Evolutionary conservation across 768 basidiomycete genomes (phyloP), one percentile per base, ranked within the genome.

Genomic region (Piloderma croceum): DNA sequence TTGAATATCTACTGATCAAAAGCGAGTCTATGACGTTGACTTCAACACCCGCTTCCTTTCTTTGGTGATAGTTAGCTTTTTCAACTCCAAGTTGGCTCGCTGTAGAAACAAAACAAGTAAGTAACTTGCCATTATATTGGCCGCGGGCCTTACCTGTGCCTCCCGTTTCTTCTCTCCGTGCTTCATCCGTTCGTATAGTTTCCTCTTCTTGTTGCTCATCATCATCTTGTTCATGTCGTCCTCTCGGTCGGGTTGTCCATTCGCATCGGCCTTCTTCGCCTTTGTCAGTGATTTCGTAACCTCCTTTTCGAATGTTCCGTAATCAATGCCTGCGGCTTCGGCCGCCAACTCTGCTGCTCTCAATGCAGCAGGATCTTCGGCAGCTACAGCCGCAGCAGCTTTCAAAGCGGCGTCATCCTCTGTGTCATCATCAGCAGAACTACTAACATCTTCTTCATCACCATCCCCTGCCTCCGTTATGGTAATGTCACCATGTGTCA

Each of bases 221-320:
- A 97, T 74, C 82, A 97, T 94, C 74, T 93, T 94, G 64, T 88
- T 84, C 85, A 94, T 89, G 57, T 93, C 86, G 53, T 79, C 71
- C 58, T 91, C 89, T n/a, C n/a, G n/a, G n/a, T n/a, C n/a, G n/a
- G n/a, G n/a, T 25, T 64, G 61, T 47, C 67, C 67, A 47, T 52
- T 48, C 50, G 62, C 61, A 34, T 50, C 58, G 47, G 61, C 65
- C 9, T 50, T 56, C 39, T 45, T 51, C 1, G 50, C 22, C 27
- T 50, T 40, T 50, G 71, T 79, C 44, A 60, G 65, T 24, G 73
- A 71, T 57, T 81, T 81, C 50, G 70, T 74, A 36, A 90, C 74
- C 54, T 81, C 76, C 50, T 81, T 80, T 60, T 86, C 83, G 59
- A 94, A 96, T 5, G 74, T 68, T 3, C 75, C 79, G 44, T 78